Base-by-base conservation (phyloP, 192 early-diverging fungal genomes). In the Lunasporangiospora selenospora region DNA sequence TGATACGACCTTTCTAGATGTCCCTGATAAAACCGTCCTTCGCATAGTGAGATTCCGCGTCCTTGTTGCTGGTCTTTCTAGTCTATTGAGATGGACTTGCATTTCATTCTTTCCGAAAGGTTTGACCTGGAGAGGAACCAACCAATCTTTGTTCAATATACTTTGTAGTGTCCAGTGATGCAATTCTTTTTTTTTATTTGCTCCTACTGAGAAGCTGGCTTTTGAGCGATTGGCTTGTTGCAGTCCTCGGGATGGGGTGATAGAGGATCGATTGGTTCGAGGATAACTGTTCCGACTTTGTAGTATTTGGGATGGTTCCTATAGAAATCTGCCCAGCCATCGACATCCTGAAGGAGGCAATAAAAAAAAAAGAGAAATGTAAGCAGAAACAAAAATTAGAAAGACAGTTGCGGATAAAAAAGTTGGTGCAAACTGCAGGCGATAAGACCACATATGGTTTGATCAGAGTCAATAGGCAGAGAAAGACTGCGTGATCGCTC, bases 251-350 rank as follows among this genome's bases (percentile, higher is more conserved):
- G 95, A 56, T 97, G 88, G 11, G 95, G 95, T 11, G 90, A 62
- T 31, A 87, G 78, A 12, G 91, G 88, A 44, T 91, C 88, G 58
- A 99, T 94, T 11, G 93, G 93, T 19, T 86, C 80, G 50, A 95
- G 89, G 0, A 87, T 64, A 2, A 99, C 92, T 3, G 69, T 75
- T 0, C 98, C 98, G 24, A 98, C 88, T 53, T 89, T 89, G 67
- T 88, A 88, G 57, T 98, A 99, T 41, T 85, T 89, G 60, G 91
- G 87, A 58, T 92, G 88, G 42, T 94, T 90, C 41, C 88, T 83
- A 73, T 96, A 99, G 65, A 97, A 96, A 15, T 78, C 79, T 39
- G 88, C 87, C 98, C 98, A 99, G 44, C 83, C 80, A 15, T 87
- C 80, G 36, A 96, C 47, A 13, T 69, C 77, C 90, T 92, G 53